Evolutionary conservation across 176 grass and related monocot genomes (phyloP), one percentile per base, ranked within the genome.

Genomic region (Oryza punctata): DNA sequence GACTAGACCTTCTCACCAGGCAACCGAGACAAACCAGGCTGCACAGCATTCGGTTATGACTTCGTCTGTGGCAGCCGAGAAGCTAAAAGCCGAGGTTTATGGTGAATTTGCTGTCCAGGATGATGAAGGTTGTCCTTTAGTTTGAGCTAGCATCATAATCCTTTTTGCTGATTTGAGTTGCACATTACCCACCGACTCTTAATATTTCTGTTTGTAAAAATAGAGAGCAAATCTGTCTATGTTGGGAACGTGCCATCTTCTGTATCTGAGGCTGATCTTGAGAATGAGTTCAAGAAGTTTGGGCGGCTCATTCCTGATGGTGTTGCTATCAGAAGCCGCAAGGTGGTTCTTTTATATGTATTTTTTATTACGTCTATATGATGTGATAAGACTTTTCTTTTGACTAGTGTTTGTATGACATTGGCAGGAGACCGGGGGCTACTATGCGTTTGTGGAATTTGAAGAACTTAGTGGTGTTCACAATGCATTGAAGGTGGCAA

Each of bases 301-400:
- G 94, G 92, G 35, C 83, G 85, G 66, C 84, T 97, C 52, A 97
- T 88, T 28, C 92, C 92, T 65, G 90, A 94, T 70, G 92, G 94
- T 69, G 88, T 97, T 90, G 92, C 94, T 45, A 92, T 97, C 79
- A 88, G 94, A 66, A 97, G 94, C 83, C 92, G 92, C 80, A 97
- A 94, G 94, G 94, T 97, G 16, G 16, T 57, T 57, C 41, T 75
- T 75, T 76, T 90, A 49, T 1, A 49, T 52, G 45, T 52, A 27
- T 28, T 80, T 76, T 5, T 12, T 7, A 35, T 89, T 77, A 50
- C 0, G 73, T 79, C 1, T 25, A 9, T 25, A 9, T 70, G 23
- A 32, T 10, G 44, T 52, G 19, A 40, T 25, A 10, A 10, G 2
- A 1, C 16, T 49, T 14, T 67, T 78, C 72, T 50, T 63, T 67